phyloP scores from a whole-genome alignment of 108 stramenopile genomes.

The Skeletonema potamos region DNA sequence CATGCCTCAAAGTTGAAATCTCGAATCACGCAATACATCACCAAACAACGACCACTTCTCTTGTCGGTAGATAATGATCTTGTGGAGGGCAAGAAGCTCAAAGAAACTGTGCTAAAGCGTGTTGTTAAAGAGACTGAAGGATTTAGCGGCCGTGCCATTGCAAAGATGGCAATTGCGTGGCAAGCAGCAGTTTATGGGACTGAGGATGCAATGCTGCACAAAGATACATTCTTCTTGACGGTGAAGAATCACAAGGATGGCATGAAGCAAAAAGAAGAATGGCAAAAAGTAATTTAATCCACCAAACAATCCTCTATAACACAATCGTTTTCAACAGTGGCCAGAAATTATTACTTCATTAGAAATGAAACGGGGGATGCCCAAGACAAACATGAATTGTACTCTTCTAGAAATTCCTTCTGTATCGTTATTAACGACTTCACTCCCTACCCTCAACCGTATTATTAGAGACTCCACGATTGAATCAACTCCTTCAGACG shows the following conservation, averaged over 20 bases:
- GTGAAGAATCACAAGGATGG: neutral
- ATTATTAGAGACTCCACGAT: neutral
- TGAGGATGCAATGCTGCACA: conserved; percentile 21
- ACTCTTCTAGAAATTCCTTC: neutral
- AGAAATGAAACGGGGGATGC: neutral
- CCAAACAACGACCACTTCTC: conserved; percentile 16
- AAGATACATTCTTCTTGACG: conserved; percentile 1
- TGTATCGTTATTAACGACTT: neutral
- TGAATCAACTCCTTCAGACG: conserved; percentile 52
- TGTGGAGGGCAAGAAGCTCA: conserved; percentile 29
- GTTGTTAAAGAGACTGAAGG: conserved; percentile 46
- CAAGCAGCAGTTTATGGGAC: conserved; percentile 59
- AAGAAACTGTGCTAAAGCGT: conserved; percentile 5
- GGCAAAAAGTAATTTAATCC: neutral
- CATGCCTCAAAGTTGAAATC: conserved; percentile 9
- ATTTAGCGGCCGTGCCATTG: conserved; percentile 71
- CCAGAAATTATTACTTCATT: no score
- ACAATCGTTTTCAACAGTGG: no score
- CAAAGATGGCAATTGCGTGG: conserved; percentile 63
- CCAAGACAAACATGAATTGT: neutral
- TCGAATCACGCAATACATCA: conserved; percentile 15
- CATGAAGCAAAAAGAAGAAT: neutral
- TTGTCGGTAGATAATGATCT: conserved; percentile 45
- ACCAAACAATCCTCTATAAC: neutral
- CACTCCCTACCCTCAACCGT: neutral